Percentiles rank a stretch among this genome's conserved stretches.
Conservation (phyloP, 1,139 yeast genomes). For the Yamadazyma taylorii region DNA sequence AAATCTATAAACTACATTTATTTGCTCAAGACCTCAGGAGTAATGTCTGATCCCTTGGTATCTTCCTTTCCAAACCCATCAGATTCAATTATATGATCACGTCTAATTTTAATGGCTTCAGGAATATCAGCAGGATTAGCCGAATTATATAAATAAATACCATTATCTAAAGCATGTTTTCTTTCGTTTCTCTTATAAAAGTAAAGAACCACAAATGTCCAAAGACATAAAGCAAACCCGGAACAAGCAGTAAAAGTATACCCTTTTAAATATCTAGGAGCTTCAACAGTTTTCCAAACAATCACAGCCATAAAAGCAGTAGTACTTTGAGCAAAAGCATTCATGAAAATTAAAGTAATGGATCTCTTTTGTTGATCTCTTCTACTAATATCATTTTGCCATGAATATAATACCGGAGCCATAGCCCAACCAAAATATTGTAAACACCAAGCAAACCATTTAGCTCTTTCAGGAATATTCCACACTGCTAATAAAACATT, state of each 20-base stretch:
- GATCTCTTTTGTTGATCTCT: constrained; percentile 45
- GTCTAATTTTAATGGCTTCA: constrained; percentile 9
- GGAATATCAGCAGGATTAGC: constrained; percentile 17
- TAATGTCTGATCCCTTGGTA: neutral
- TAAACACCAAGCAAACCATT: constrained; percentile 50
- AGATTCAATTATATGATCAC: neutral
- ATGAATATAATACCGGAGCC: constrained; percentile 50
- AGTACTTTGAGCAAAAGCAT: constrained; percentile 43
- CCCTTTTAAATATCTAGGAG: constrained; percentile 41
- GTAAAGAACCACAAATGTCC: constrained; percentile 57
- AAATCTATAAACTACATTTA: no score
- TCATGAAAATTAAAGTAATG: constrained; percentile 44
- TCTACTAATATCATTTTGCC: constrained; percentile 48
- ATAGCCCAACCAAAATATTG: constrained; percentile 52
- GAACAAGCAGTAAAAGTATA: constrained; percentile 51
- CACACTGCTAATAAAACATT: constrained; percentile 46
- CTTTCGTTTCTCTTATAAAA: constrained; percentile 61
- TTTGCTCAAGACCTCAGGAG: neutral
- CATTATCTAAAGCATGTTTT: constrained; percentile 49
- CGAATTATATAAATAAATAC: constrained; percentile 50
- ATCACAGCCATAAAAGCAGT: constrained; percentile 47
- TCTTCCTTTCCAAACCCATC: constrained; percentile 3
- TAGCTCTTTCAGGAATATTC: constrained; percentile 44
- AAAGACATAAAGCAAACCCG: constrained; percentile 48
- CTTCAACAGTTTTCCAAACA: constrained; percentile 50